These are phyloP conservation scores for Alternaria atra DNA, from an alignment of 2,329 filamentous ascomycete genomes.

Conservation along the genomic window DNA sequence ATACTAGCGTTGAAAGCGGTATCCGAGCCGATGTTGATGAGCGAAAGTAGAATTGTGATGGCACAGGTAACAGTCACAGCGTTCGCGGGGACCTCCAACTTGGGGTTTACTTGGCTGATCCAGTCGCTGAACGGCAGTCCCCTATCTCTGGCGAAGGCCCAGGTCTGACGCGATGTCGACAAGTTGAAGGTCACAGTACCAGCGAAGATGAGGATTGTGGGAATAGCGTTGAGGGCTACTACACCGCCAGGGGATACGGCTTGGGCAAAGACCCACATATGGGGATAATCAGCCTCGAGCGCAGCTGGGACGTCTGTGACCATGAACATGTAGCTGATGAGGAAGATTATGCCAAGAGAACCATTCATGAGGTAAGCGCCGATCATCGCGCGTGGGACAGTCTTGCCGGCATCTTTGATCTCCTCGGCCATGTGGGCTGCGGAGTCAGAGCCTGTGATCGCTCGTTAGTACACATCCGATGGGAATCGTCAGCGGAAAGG, in stretches of 20 bases:
- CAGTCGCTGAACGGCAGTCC: constrained; percentile 46
- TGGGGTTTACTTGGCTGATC: constrained; percentile 38
- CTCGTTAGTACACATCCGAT: constrained; percentile 14
- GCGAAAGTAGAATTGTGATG: constrained; percentile 39
- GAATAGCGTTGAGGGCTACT: constrained; percentile 42
- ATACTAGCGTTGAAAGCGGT: constrained; percentile 47
- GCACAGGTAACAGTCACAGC: constrained; percentile 43
- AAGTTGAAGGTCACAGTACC: constrained; percentile 44
- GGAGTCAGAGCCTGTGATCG: constrained; percentile 48
- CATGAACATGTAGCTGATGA: constrained; percentile 47
- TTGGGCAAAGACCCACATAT: constrained; percentile 48
- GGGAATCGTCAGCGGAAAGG: background rate
- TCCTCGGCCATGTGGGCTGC: constrained; percentile 57
- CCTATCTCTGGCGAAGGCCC: constrained; percentile 48
- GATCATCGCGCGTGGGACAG: constrained; percentile 55
- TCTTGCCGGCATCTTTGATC: constrained; percentile 52
- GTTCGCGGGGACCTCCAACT: constrained; percentile 42
- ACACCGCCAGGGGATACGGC: constrained; percentile 39
- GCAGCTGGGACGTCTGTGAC: constrained; percentile 44
- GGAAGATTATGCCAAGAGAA: constrained; percentile 46
- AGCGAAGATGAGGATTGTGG: constrained; percentile 42
- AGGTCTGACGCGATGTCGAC: constrained; percentile 47
- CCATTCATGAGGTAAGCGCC: constrained; percentile 53
- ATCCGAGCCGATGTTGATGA: constrained; percentile 50
- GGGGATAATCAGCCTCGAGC: constrained; percentile 44